phyloP scores from a whole-genome alignment of 768 basidiomycete species.

The Exsudoporus frostii region DNA sequence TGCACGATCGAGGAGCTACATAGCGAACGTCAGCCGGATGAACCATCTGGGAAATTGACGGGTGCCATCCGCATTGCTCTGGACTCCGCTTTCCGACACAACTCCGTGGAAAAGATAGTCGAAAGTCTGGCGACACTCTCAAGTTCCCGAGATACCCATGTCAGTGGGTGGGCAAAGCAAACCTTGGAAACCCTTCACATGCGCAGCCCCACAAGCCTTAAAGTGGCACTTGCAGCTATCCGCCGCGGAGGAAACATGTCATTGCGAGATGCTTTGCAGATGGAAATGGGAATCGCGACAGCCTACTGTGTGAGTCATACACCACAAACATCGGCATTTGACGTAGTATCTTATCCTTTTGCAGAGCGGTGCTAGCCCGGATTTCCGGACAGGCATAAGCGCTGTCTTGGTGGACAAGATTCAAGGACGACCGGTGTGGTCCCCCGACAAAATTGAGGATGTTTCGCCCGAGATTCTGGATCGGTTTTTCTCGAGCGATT shows the following conservation, averaged over 20 bases:
- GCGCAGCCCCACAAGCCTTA: conserved; percentile 90
- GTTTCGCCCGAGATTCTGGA: conserved; percentile 56
- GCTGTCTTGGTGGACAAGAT: conserved; percentile 58
- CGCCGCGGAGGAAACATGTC: conserved; percentile 62
- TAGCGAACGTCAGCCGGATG: conserved; percentile 56
- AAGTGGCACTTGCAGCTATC: conserved; percentile 81
- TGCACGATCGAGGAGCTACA: conserved; percentile 64
- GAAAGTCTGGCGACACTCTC: conserved; percentile 47
- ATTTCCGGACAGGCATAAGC: conserved; percentile 81
- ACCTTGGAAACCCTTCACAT: conserved; percentile 60
- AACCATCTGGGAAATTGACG: conserved; percentile 49
- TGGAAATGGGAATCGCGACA: conserved; percentile 86
- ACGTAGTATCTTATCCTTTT: conserved; percentile 10
- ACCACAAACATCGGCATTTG: conserved; percentile 7
- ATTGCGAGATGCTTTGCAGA: conserved; percentile 66
- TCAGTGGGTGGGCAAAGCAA: conserved; percentile 70
- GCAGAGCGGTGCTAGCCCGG: conserved; percentile 73
- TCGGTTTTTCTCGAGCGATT: conserved; percentile 64
- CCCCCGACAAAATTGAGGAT: conserved; percentile 57
- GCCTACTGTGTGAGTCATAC: conserved; percentile 77
- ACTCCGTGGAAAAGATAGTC: conserved; percentile 71
- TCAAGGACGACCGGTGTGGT: conserved; percentile 63
- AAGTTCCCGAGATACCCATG: conserved; percentile 36
- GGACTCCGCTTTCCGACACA: conserved; percentile 72
- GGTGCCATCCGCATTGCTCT: conserved; percentile 72